Evolutionary conservation across 768 basidiomycete genomes (phyloP).

Genomic region (Tephrocybe sp.): DNA sequence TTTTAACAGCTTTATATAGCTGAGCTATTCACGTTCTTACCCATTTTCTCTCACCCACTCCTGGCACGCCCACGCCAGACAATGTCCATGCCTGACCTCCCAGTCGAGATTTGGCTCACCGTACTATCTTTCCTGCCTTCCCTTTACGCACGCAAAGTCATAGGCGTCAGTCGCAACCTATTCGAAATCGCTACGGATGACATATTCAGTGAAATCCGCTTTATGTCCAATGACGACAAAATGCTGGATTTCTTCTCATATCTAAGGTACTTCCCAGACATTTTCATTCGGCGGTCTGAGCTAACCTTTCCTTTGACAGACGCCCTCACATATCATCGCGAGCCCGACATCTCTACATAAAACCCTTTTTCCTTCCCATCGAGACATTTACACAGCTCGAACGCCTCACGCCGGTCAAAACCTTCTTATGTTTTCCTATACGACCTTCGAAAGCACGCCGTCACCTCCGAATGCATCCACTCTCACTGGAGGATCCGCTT

Average conservation of each 20-base stretch:
- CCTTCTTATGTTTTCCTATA: neutral
- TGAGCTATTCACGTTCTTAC: too few relatives aligned
- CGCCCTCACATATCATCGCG: conserved; percentile 7
- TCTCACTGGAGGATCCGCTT: neutral
- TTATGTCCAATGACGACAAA: conserved; percentile 21
- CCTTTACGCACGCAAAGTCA: conserved; percentile 19
- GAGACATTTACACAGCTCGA: conserved; percentile 4
- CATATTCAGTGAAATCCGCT: conserved; percentile 25
- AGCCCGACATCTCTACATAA: conserved; percentile 23
- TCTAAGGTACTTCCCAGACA: neutral
- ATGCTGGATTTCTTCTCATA: conserved; percentile 1
- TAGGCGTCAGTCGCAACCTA: conserved; percentile 25
- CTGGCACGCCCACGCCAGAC: too few relatives aligned
- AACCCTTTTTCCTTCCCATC: conserved; percentile 24
- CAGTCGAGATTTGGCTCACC: neutral
- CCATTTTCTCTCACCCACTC: too few relatives aligned
- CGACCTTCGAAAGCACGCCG: neutral
- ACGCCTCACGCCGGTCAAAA: neutral
- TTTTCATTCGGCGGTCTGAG: neutral
- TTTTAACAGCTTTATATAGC: too few relatives aligned
- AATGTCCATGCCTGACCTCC: neutral
- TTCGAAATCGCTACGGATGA: conserved; percentile 29
- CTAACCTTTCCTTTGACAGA: neutral
- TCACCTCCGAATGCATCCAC: too few relatives aligned
- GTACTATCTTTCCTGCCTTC: neutral